These are phyloP conservation scores for Protomyces lactucae-debilis DNA, from an alignment of 1,139 yeast species.

Conservation along the genomic window DNA sequence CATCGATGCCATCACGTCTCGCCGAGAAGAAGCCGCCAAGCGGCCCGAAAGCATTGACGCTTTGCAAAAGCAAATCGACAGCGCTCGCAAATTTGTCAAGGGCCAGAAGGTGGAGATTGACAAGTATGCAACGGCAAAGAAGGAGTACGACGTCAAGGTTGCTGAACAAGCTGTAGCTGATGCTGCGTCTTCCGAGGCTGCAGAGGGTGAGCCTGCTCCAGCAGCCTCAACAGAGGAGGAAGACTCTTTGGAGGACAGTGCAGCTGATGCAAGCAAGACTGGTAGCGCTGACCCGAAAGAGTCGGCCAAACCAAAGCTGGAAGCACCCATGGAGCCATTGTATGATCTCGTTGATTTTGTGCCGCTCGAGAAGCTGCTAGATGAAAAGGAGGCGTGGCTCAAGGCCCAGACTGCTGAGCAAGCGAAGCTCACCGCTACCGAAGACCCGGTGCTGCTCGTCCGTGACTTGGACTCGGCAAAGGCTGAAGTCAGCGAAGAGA, in stretches of 20 bases:
- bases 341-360: slow-evolving; percentile 25
- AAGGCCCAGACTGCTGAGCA: slow-evolving; percentile 24
- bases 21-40: slow-evolving; percentile 30
- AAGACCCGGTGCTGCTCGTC: slow-evolving; percentile 19
- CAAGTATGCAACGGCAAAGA: slow-evolving; percentile 10
- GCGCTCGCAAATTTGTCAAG: slow-evolving; percentile 34
- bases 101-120: slow-evolving; percentile 23
- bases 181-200: not conserved
- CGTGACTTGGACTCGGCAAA: slow-evolving; percentile 1
- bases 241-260: slow-evolving; percentile 12
- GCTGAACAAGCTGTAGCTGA: not conserved
- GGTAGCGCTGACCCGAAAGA: not conserved
- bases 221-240: not conserved
- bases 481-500: slow-evolving; percentile 3
- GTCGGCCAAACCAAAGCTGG: not conserved
- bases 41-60: slow-evolving; percentile 21
- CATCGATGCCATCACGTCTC: slow-evolving; percentile 32
- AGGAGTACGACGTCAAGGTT: slow-evolving; percentile 8
- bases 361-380: slow-evolving; percentile 10
- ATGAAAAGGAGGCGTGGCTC: slow-evolving; percentile 28
- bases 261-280: not conserved
- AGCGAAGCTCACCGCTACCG: slow-evolving; percentile 5
- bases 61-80: slow-evolving; percentile 22
- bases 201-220: not conserved
- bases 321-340: slow-evolving; percentile 25